These are phyloP conservation scores for Castanospermum australe DNA, from an alignment of 306 rosid genomes.

Conservation along the genomic window DNA sequence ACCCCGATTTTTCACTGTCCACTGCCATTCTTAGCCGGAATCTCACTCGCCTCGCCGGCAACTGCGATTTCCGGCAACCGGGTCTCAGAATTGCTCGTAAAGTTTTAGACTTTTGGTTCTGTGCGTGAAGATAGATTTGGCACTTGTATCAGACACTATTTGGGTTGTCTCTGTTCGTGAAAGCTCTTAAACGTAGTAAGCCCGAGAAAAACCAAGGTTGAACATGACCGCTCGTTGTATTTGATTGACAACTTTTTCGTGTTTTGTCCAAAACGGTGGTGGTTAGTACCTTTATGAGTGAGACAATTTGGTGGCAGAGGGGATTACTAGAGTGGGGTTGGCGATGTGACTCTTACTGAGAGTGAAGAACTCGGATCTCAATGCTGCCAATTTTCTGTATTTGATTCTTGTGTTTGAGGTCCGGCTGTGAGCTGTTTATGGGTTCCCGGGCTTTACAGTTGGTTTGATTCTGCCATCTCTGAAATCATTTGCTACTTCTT, in stretches of 20 bases:
- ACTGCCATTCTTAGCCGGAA: slow-evolving; percentile 56
- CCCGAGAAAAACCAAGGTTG: slow-evolving; percentile 36
- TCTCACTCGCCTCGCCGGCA: slow-evolving; percentile 14
- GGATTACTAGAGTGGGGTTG: slow-evolving; percentile 15
- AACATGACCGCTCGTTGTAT: slow-evolving; percentile 39
- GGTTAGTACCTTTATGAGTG: slow-evolving; percentile 36
- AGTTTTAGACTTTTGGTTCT: slow-evolving; percentile 31
- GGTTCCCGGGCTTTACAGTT: slow-evolving; percentile 44
- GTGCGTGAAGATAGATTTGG: slow-evolving; percentile 29
- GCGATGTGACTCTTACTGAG: slow-evolving; percentile 22
- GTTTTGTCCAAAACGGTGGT: slow-evolving; percentile 50
- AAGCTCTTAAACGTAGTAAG: slow-evolving; percentile 28
- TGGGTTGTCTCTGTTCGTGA: slow-evolving; percentile 25
- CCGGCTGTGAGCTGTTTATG: slow-evolving; percentile 35
- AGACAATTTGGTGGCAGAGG: slow-evolving; percentile 39
- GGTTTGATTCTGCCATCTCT: slow-evolving; percentile 27
- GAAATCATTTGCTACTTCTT: slow-evolving; percentile 32
- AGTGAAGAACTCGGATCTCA: slow-evolving; percentile 43
- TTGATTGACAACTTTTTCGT: slow-evolving; percentile 16
- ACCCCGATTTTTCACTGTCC: slow-evolving; percentile 62
- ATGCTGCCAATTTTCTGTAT: slow-evolving; percentile 20
- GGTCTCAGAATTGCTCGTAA: slow-evolving; percentile 23
- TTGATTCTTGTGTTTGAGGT: slow-evolving; percentile 38
- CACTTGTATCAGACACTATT: slow-evolving; percentile 12
- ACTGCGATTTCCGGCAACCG: slow-evolving; percentile 30